Evolutionary conservation across 352 stramenopile species (phyloP), one percentile per base, ranked within the genome.

Genomic region (Pelagophyceae sp.): DNA sequence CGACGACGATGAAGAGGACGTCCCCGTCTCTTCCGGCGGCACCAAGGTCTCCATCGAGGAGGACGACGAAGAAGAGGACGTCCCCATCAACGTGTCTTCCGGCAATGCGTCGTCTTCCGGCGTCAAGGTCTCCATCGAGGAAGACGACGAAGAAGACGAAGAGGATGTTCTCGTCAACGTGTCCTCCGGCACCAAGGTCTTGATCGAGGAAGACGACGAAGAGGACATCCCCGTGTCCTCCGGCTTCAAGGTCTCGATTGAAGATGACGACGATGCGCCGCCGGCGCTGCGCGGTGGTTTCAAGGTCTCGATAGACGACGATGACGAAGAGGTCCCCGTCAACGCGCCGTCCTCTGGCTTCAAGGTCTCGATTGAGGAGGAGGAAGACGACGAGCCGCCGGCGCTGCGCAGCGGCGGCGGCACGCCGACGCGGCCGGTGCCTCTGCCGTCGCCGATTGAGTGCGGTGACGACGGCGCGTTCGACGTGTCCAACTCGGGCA

Each of bases 381-480:
- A 63, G 2, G 54, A 63, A 15, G 54, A 63, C 54, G 25, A n/a
- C 15, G 54, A 71, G 27, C 15, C 17, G 61, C 15, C 6, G n/a
- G 61, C 29, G 29, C 29, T 17, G 1, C 19, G 11, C 61, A 38
- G 29, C 1, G 33, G 5, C 61, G 61, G 1, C 15, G 15, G 15
- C 33, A 75, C 27, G 54, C 19, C 35, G 29, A 29, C 35, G n/a
- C n/a, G n/a, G n/a, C n/a, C n/a, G n/a, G n/a, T 61, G 58, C 2
- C 51, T 80, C 61, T 77, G 76, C n/a, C n/a, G n/a, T n/a, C n/a
- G 38, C 61, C 40, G 27, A 69, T 77, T 32, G 76, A 78, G 11
- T 58, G 38, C 50, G 45, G 51, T 1, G 69, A 70, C 50, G 72
- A 77, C 31, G 38, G 37, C 37, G 71, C 40, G 40, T 70, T 35